Base-by-base conservation (phyloP, 192 early-diverging fungal species). In the Coemansia asiatica region DNA sequence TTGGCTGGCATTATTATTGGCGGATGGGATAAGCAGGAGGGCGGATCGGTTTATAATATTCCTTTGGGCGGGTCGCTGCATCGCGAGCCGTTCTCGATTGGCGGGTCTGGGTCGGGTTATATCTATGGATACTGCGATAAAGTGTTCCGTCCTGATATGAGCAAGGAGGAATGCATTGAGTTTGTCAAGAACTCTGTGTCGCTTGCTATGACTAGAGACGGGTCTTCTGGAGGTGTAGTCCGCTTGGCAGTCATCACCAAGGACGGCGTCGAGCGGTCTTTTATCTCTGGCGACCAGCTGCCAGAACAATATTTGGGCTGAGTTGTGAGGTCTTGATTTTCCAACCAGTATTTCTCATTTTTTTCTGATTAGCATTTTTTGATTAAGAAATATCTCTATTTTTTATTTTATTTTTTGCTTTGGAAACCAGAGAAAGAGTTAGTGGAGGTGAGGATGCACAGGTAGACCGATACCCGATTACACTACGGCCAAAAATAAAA, bases 81-180 rank as follows among this genome's bases (percentile, higher is more conserved):
- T 75, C 88, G 88, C 70, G 87, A 91, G 61, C 89, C 92, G n/a
- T 97, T 93, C 87, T 86, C 95, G 6, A 92, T 97, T 68, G 95
- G 92, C 56, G 97, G 97, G 35, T 92, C 90, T 68, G 97, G 97
- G 26, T 97, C 95, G 12, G 89, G 91, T 12, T 99, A 92, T 74
- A 97, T 99, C 68, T 99, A 97, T 70, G 97, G 97, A 53, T 99
- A 94, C 77, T 98, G 96, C 73, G 97, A 99, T 84, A 83, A 94
- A 56, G 63, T 74, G 21, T 99, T 85, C 70, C 85, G 81, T 28
- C 88, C 90, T 7, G 82, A 82, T 57, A 96, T 99, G 95, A 89
- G 73, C 31, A 76, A 82, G 67, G 93, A 98, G 25, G 91, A 99
- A 74, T 88, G 89, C 57, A 82, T 97, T 48, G 81, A 90, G 44